phyloP scores from a whole-genome alignment of 805 yeast species.

The Schizosaccharomyces lindneri region DNA sequence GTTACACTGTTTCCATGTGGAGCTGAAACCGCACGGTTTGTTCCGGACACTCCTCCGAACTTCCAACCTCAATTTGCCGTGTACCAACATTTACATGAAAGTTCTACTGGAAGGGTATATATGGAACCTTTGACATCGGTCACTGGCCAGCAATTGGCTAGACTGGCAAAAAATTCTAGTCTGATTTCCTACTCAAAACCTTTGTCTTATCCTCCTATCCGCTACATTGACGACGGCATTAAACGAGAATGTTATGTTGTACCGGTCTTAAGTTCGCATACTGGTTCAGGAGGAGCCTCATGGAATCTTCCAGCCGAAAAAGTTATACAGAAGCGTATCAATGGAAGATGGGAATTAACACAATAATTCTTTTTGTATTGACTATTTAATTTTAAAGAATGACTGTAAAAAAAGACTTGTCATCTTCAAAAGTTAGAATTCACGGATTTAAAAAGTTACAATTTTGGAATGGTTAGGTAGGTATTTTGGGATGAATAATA shows the following conservation, averaged over 20 bases:
- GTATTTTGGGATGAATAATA: too few species aligned
- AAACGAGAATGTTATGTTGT: constrained; percentile 72
- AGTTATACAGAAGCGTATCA: constrained; percentile 40
- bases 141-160: constrained; percentile 47
- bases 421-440: too few species aligned
- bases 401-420: too few species aligned
- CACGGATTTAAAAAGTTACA: too few species aligned
- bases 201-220: constrained; percentile 72
- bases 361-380: too few species aligned
- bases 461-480: too few species aligned
- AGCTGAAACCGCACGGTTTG: constrained; percentile 23
- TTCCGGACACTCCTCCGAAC: constrained; percentile 21
- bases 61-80: constrained; percentile 50
- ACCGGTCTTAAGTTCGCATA: constrained; percentile 65
- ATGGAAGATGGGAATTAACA: constrained; percentile 36
- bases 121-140: constrained; percentile 53
- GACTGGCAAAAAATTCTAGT: constrained; percentile 41
- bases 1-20: constrained; percentile 21
- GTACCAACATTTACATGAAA: constrained; percentile 38
- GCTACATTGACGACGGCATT: constrained; percentile 24
- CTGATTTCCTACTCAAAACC: constrained; percentile 73
- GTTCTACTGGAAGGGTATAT: constrained; percentile 20
- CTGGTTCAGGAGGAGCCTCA: constrained; percentile 63
- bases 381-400: too few species aligned
- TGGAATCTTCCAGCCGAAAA: constrained; percentile 74